Evolutionary conservation across 495 filamentous ascomycete genomes (phyloP).

Genomic region (Darksidea phi): DNA sequence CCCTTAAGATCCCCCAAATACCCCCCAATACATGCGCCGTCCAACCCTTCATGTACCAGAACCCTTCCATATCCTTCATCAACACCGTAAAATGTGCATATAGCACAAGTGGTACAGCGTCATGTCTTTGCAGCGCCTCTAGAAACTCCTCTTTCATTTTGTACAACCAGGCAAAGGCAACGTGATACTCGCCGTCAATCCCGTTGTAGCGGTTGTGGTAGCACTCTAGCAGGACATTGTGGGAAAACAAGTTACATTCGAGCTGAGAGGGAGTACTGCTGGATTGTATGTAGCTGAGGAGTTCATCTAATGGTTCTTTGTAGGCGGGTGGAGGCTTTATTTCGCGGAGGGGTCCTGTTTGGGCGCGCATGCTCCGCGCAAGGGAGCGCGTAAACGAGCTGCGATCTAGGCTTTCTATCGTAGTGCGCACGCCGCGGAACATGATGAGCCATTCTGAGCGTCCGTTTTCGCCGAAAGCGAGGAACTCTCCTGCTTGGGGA

Average conservation of each 20-base stretch:
- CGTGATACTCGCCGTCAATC: not conserved
- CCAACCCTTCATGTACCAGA: constrained; percentile 20
- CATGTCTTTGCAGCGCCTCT: not conserved
- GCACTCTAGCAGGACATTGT: constrained; percentile 2
- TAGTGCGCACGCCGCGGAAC: constrained; percentile 15
- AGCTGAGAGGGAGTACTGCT: too few relatives aligned
- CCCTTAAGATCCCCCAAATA: not conserved
- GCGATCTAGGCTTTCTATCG: not conserved
- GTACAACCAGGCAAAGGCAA: constrained; percentile 9
- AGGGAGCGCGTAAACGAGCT: not conserved
- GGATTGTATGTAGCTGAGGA: not conserved
- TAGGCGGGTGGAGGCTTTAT: not conserved
- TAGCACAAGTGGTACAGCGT: constrained; percentile 3
- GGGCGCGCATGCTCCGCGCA: not conserved
- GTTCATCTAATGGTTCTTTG: not conserved
- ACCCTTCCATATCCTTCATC: constrained; percentile 12
- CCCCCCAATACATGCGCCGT: constrained; percentile 15
- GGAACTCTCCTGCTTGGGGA: constrained; percentile 4
- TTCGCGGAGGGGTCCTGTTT: not conserved
- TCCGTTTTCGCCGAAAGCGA: constrained; percentile 9
- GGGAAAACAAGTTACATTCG: not conserved
- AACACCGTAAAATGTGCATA: constrained; percentile 11
- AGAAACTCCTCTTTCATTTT: constrained; percentile 9
- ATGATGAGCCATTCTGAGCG: constrained; percentile 20
- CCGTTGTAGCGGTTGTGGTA: not conserved